These are phyloP conservation scores for Monilinia fructicola DNA, from an alignment of 2,329 filamentous ascomycete species.

Conservation along the genomic window DNA sequence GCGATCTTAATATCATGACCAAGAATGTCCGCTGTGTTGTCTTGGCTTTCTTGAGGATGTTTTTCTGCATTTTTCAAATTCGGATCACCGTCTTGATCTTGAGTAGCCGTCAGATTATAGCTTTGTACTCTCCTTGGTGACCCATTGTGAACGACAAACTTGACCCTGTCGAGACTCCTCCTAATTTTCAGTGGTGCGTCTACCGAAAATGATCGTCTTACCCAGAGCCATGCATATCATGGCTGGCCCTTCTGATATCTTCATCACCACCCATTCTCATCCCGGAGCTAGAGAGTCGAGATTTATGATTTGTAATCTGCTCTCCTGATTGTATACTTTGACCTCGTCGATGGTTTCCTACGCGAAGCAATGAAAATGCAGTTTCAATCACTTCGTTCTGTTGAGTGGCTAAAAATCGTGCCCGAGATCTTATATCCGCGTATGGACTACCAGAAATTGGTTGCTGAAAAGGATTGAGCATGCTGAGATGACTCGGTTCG, in stretches of 20 bases:
- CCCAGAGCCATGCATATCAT: slow-evolving; percentile 38
- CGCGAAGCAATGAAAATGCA: slow-evolving; percentile 28
- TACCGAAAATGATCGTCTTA: slow-evolving; percentile 34
- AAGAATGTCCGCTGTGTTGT: slow-evolving; percentile 13
- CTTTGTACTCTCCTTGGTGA: slow-evolving; percentile 12
- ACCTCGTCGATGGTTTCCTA: slow-evolving; percentile 24
- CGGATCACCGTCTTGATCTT: not conserved
- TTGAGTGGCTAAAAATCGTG: slow-evolving; percentile 64
- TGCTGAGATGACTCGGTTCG: slow-evolving; percentile 50
- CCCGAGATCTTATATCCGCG: slow-evolving; percentile 68
- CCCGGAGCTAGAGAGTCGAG: slow-evolving; percentile 30
- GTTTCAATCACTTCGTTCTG: slow-evolving; percentile 47
- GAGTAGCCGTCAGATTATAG: not conserved
- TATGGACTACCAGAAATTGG: slow-evolving; percentile 58
- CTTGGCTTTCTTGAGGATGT: not conserved
- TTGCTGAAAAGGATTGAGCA: slow-evolving; percentile 55
- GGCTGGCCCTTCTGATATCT: slow-evolving; percentile 41
- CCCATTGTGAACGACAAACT: slow-evolving; percentile 34
- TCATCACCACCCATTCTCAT: slow-evolving; percentile 40
- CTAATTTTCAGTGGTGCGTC: slow-evolving; percentile 42
- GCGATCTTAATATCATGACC: slow-evolving; percentile 44
- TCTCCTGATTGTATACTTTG: slow-evolving; percentile 30
- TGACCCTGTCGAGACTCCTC: slow-evolving; percentile 45
- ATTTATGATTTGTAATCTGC: slow-evolving; percentile 27
- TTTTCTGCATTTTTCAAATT: not conserved